Percentiles rank a stretch among this genome's conserved stretches.
Conservation (phyloP, 2,329 filamentous ascomycete species). For the Pseudogymnoascus sp. region DNA sequence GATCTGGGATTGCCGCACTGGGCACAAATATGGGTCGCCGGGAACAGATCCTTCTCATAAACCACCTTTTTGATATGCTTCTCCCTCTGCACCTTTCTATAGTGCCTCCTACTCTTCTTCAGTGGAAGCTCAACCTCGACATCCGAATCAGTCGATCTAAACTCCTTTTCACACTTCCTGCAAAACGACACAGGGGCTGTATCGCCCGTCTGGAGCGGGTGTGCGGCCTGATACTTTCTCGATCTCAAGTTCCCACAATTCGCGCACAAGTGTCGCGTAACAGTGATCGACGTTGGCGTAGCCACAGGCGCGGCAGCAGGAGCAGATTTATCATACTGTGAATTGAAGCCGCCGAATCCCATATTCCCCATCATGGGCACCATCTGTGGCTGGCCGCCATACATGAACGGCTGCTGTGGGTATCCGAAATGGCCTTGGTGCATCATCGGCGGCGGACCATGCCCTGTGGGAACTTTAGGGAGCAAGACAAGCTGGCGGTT, state of each 20-base stretch:
- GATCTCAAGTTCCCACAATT: slow-evolving; percentile 7
- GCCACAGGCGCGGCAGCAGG: not conserved
- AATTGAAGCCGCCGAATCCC: slow-evolving; percentile 5
- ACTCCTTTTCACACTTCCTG: slow-evolving; percentile 3
- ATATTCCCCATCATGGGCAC: not conserved
- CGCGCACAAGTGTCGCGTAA: slow-evolving; percentile 3
- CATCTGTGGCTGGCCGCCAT: not conserved
- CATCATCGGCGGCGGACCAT: not conserved
- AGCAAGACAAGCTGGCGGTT: slow-evolving; percentile 4
- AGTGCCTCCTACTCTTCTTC: not conserved
- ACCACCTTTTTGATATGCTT: not conserved
- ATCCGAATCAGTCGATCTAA: not conserved
- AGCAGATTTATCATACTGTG: not conserved
- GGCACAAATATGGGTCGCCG: not conserved
- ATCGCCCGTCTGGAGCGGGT: not conserved
- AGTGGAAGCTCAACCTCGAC: not conserved
- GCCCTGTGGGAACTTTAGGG: not conserved
- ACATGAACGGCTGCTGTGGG: not conserved
- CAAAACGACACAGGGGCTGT: slow-evolving; percentile 2
- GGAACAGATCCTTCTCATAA: not conserved
- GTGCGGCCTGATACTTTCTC: not conserved
- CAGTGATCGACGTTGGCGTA: not conserved
- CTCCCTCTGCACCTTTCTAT: not conserved
- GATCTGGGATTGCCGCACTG: slow-evolving; percentile 2
- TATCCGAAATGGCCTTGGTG: not conserved